Conservation (phyloP, 345 rosid species). For the Syzygium aromaticum region DNA sequence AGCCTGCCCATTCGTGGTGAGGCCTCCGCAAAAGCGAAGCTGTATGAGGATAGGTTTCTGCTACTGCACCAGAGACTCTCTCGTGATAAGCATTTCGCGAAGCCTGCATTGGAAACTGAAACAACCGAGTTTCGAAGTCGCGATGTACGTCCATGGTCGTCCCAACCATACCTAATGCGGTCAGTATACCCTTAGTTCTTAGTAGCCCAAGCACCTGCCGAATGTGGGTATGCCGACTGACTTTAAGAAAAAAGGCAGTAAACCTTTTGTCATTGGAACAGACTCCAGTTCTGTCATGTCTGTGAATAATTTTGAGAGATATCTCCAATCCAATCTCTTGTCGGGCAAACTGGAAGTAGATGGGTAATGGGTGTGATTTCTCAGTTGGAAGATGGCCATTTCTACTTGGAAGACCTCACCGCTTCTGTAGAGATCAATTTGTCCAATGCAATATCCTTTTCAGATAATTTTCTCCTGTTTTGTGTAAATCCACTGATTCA, state of each 20-base stretch:
- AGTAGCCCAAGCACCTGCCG: background rate
- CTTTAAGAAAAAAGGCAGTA: background rate
- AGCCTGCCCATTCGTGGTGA: constrained; percentile 63
- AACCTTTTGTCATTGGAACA: background rate
- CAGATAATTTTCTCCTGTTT: background rate
- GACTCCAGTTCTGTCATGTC: background rate
- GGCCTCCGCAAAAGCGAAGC: constrained; percentile 58
- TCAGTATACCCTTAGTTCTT: background rate
- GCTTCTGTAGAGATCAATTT: constrained; percentile 89
- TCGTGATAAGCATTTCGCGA: constrained; percentile 68
- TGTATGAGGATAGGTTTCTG: constrained; percentile 71
- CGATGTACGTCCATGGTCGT: constrained; percentile 34
- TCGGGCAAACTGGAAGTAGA: constrained; percentile 62
- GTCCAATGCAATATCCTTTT: constrained; percentile 93
- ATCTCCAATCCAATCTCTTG: constrained; percentile 73
- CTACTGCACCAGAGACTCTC: constrained; percentile 73
- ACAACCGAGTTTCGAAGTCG: constrained; percentile 47
- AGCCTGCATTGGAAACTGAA: constrained; percentile 62
- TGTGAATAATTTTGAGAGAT: constrained; percentile 27
- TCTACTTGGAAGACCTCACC: constrained; percentile 82
- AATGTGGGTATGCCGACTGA: background rate
- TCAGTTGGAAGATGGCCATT: constrained; percentile 96
- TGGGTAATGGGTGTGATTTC: constrained; percentile 98
- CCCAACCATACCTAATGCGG: background rate
- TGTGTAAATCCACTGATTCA: no score